phyloP scores from a whole-genome alignment of 805 yeast species.

The Lachancea fermentati region DNA sequence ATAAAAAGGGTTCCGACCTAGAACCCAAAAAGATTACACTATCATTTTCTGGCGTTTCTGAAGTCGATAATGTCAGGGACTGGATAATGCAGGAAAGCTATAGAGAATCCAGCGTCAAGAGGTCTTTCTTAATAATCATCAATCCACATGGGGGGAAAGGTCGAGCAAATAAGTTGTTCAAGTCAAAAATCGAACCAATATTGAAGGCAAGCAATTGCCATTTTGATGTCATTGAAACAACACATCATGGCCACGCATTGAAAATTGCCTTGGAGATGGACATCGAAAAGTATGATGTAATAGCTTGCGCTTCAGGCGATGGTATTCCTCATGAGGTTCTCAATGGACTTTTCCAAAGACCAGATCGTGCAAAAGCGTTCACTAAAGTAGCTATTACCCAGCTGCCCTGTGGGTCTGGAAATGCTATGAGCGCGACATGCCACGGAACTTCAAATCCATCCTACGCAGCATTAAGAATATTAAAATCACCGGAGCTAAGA shows the following conservation, averaged over 20 bases:
- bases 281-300: constrained; percentile 56
- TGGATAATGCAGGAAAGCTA: constrained; percentile 37
- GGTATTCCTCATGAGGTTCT: constrained; percentile 94
- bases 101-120: constrained; percentile 35
- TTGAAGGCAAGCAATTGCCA: constrained; percentile 59
- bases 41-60: constrained; percentile 21
- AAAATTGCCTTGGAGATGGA: constrained; percentile 62
- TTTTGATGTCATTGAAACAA: constrained; percentile 54
- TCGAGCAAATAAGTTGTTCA: constrained; percentile 53
- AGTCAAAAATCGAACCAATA: constrained; percentile 58
- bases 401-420: constrained; percentile 95
- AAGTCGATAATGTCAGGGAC: constrained; percentile 24
- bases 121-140: constrained; percentile 58
- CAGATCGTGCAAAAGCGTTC: constrained; percentile 64
- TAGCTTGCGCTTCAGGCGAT: constrained; percentile 93
- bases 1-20: constrained; percentile 32
- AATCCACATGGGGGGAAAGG: constrained; percentile 93
- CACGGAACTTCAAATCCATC: constrained; percentile 67
- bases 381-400: constrained; percentile 67
- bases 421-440: constrained; percentile 81
- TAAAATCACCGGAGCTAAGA: constrained; percentile 62
- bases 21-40: constrained; percentile 34
- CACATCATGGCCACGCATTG: constrained; percentile 63
- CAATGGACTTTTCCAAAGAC: constrained; percentile 71
- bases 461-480: constrained; percentile 59